Evolutionary conservation across 169 alveolate species (phyloP), one percentile per base, ranked within the genome.

Genomic region (Plasmodium malariae): DNA sequence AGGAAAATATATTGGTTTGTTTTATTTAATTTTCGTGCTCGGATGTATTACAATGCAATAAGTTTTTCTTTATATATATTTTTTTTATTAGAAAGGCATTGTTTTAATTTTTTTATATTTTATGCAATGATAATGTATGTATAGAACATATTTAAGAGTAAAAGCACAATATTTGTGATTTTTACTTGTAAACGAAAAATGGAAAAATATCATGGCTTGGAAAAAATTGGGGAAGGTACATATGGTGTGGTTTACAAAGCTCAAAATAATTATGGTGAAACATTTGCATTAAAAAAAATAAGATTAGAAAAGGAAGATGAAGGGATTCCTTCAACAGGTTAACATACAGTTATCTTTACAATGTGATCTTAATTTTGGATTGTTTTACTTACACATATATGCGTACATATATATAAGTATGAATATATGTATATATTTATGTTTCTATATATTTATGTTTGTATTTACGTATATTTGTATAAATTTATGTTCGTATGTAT

Each of bases 261-360:
- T 92, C 87, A 98, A 98, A 62, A 97, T 68, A 94, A 89, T 78
- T 95, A 92, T 62, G 98, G 98, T 0, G 98, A 98, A 60, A 89
- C 96, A 21, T 98, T 96, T 62, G 99, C 99, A 3, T 92, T 99
- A 68, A 98, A 98, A 91, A 98, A 98, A 90, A 98, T 99, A 36
- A 96, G 99, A 49, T 95, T 98, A n/a, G 99, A 99, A 85, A 98
- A 98, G 37, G 99, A 98, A 91, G 99, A 99, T 62, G 99, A 99
- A 80, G 99, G 99, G 48, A 97, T 97, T 37, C 98, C 98, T 26
- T 92, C 96, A 48, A 97, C 99, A 11, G 95, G 94, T 89, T 37
- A 24, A 69, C 62, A 43, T n/a, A 37, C 24, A 28, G 14, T 6
- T 63, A 21, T 26, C 43, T 5, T 28, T 19, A 21, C 0, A 54